Evolutionary conservation across 108 stramenopile genomes (phyloP), one percentile per base, ranked within the genome.

Genomic region (Thalassiosira profunda): DNA sequence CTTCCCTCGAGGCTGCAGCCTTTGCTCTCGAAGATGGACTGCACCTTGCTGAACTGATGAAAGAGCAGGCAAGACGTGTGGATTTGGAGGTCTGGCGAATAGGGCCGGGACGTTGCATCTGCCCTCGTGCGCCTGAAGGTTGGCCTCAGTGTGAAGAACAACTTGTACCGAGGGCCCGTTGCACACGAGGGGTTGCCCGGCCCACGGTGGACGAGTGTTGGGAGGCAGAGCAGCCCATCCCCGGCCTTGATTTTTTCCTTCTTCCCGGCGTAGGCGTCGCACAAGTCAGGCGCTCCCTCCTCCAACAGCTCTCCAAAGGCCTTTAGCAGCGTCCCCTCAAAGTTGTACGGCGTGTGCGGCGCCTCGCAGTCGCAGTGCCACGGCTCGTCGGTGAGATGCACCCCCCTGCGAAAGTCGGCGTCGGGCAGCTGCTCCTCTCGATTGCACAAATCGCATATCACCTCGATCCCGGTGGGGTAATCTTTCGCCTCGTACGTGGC

Each of bases 121-220:
- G 63, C 53, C 37, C 38, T 58, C 10, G 57, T 38, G 25, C 37
- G 33, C 8, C 45, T 47, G 33, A 54, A 66, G 30, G 42, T 2
- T 23, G 64, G 64, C 21, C 64, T 25, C 29, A 66, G 35, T n/a
- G 64, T 53, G 52, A 66, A 66, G 64, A 66, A 66, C 0, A 66
- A 31, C n/a, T 54, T 36, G 33, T 51, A 51, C 35, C 64, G 38
- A 14, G 37, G 29, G 24, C 30, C 52, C 2, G 10, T 41, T 17
- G 64, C 33, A 4, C 21, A 1, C 1, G 51, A 38, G 3, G 64
- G 51, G 29, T 66, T 66, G 7, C 64, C 64, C 18, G 64, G 64
- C 4, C 64, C 64, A 20, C 52, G 49, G 12, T 66, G 64, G 7
- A 66, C 54, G 52, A 66, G 4, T 28, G 51, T 66, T 5, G 64